phyloP scores from a whole-genome alignment of 306 rosid species.

The Lathyrus aphaca region DNA sequence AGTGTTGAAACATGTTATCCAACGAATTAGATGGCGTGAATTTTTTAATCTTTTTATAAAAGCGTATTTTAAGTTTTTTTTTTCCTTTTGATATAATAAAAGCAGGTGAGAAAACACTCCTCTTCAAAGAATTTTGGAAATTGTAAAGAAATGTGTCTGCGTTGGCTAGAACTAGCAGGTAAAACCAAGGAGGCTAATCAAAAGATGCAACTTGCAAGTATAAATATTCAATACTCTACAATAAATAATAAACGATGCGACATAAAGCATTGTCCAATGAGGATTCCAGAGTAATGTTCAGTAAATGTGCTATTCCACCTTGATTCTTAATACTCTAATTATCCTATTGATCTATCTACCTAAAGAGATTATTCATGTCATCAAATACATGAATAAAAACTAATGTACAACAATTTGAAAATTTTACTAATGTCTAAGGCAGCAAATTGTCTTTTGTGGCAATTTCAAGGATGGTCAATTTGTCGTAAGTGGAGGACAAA shows the following conservation, averaged over 20 bases:
- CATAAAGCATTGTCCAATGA: slow-evolving; percentile 2
- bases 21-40: neutral
- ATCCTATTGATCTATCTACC: slow-evolving; percentile 22
- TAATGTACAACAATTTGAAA: slow-evolving; percentile 37
- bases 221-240: slow-evolving; percentile 11
- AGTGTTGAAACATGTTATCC: too few relatives aligned
- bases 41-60: neutral
- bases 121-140: neutral
- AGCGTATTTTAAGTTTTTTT: neutral
- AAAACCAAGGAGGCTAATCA: neutral
- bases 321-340: slow-evolving; percentile 19
- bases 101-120: neutral
- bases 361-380: slow-evolving; percentile 31
- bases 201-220: neutral
- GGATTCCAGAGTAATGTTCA: slow-evolving; percentile 13
- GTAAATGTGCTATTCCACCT: slow-evolving; percentile 15
- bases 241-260: neutral
- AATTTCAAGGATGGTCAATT: neutral
- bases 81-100: neutral
- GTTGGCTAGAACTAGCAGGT: neutral
- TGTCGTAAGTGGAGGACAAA: slow-evolving; percentile 6
- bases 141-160: neutral
- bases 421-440: slow-evolving; percentile 33
- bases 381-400: slow-evolving; percentile 20
- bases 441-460: slow-evolving; percentile 6